phyloP scores from a whole-genome alignment of 2,329 filamentous ascomycete genomes.

The Colletotrichum sp. region DNA sequence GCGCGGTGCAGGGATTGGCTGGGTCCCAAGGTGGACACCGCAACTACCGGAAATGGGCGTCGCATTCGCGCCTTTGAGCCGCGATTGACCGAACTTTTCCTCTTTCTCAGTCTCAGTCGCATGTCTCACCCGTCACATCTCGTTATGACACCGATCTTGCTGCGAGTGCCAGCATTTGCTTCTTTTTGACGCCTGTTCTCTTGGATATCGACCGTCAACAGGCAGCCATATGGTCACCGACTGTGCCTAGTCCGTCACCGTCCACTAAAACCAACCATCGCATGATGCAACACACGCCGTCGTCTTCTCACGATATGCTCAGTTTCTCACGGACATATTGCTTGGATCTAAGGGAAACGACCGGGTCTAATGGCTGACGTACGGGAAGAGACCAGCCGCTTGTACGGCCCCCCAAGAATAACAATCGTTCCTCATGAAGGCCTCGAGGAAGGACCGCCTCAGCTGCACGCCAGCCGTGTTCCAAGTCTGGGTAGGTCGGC shows the following conservation, averaged over 20 bases:
- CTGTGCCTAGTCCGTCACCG: neutral
- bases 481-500: slow-evolving; percentile 12
- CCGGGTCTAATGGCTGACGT: slow-evolving; percentile 18
- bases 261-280: neutral
- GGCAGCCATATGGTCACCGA: neutral
- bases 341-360: slow-evolving; percentile 16
- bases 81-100: slow-evolving; percentile 14
- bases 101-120: neutral
- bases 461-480: slow-evolving; percentile 14
- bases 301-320: slow-evolving; percentile 17
- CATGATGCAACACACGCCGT: slow-evolving; percentile 18
- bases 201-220: neutral
- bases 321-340: slow-evolving; percentile 1
- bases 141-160: slow-evolving; percentile 7
- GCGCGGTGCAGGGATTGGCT: slow-evolving; percentile 9
- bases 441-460: slow-evolving; percentile 15
- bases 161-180: slow-evolving; percentile 2
- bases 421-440: slow-evolving; percentile 19
- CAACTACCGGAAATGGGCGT: slow-evolving; percentile 10
- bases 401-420: slow-evolving; percentile 22
- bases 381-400: slow-evolving; percentile 20
- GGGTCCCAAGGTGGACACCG: neutral
- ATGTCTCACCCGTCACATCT: slow-evolving; percentile 3
- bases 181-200: neutral
- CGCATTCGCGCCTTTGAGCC: slow-evolving; percentile 1